Base-by-base conservation (phyloP, 1,284 basidiomycete genomes). In the Rhodotorula sp. region DNA sequence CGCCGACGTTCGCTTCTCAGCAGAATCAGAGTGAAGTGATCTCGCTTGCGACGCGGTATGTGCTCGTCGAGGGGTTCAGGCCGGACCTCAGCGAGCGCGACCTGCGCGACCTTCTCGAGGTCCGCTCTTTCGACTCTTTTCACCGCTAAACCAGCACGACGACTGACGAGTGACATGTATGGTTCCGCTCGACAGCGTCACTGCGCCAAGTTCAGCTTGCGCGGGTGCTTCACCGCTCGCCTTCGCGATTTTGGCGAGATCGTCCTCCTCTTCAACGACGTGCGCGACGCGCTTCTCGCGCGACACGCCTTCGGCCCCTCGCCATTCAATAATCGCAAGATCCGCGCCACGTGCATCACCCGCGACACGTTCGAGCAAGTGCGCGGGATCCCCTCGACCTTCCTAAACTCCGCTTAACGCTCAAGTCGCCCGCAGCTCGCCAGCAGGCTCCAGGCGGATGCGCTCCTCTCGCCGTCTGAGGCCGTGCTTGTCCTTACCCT, bases 211-310 rank as follows among this genome's bases (percentile, higher is more conserved):
- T 45, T 68, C 23, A 68, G 65, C 42, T 27, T 72, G 23, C 57
- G 56, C 52, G 68, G 67, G 41, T 67, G 62, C 60, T 59, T 52
- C 62, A 66, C 56, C 5, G 53, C 62, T 8, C 52, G 45, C 8
- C 62, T 74, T 5, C 49, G 42, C 48, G 7, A 56, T 7, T 41
- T 54, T 34, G 74, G 74, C 56, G 19, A 58, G 64, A 58, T 71
- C 54, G 69, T 75, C 25, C 65, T 74, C 52, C 64, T 61, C 42
- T 75, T 75, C 66, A 27, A 59, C 65, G 74, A 75, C 52, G 53
- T 69, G n/a, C 71, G 71, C 34, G 42, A 73, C 44, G 60, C 68
- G 7, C 0, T 66, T 42, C 5, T 53, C 42, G 63, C 55, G 44
- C 59, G 56, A 3, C 49, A 46, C 49, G 8, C 12, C 48, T 53